Conservation (phyloP, 1,284 basidiomycete genomes). For the Neolentinus lepideus region DNA sequence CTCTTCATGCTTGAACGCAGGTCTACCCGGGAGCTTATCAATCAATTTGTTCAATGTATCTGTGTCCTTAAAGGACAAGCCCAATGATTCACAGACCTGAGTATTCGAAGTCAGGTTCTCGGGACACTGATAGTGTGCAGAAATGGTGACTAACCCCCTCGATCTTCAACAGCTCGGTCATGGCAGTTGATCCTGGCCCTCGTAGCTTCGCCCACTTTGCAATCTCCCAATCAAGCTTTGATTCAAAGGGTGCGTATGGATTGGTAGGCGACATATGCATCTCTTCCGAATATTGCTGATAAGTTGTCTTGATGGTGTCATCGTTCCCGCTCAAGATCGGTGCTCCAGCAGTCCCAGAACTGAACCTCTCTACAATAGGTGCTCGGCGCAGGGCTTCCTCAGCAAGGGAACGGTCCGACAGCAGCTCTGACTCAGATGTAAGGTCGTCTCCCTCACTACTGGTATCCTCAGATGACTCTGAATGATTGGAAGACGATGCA, state of each 20-base stretch:
- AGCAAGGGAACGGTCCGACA: background rate
- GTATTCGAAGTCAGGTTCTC: too few species aligned
- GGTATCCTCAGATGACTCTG: background rate
- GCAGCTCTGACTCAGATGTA: too few species aligned
- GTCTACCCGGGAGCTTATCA: constrained; percentile 11
- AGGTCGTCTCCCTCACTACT: too few species aligned
- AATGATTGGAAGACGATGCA: background rate
- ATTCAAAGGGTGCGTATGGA: constrained; percentile 13
- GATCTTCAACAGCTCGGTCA: constrained; percentile 13
- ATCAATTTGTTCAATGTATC: constrained; percentile 1
- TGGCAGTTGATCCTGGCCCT: constrained; percentile 14
- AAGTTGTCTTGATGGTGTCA: too few species aligned
- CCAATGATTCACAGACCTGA: too few species aligned
- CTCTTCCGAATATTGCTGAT: background rate
- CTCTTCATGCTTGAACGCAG: background rate
- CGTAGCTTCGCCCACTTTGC: constrained; percentile 15
- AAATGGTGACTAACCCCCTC: constrained; percentile 11
- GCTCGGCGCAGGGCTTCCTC: background rate
- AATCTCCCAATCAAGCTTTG: constrained; percentile 14
- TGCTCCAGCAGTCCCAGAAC: background rate
- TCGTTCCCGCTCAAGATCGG: background rate
- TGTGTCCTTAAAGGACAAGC: background rate
- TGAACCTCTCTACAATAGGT: background rate
- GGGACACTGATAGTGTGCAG: background rate
- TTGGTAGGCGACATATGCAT: background rate